These are phyloP conservation scores for Agrocybe chaxingu DNA, from an alignment of 768 basidiomycete species.

Conservation along the genomic window DNA sequence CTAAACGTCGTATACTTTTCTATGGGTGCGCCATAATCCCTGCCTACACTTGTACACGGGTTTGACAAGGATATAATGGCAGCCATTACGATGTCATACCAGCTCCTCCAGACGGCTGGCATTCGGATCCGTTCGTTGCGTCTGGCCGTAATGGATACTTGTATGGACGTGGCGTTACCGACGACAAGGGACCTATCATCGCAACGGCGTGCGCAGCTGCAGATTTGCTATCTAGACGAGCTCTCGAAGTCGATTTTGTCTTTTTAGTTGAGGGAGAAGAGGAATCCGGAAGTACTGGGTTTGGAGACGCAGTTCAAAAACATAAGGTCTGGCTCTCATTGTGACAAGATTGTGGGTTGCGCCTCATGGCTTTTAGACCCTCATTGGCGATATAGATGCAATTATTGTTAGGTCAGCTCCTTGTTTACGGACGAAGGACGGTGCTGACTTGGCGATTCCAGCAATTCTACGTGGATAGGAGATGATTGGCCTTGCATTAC, in stretches of 20 bases:
- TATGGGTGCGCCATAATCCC: constrained; percentile 62
- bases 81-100: constrained; percentile 98
- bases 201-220: constrained; percentile 90
- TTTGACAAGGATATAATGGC: constrained; percentile 1
- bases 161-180: constrained; percentile 88
- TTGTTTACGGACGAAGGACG: background rate
- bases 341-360: background rate
- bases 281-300: constrained; percentile 89
- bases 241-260: constrained; percentile 82
- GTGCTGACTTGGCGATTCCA: constrained; percentile 21
- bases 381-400: constrained; percentile 84
- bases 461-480: constrained; percentile 97
- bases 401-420: constrained; percentile 74
- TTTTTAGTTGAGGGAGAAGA: constrained; percentile 96
- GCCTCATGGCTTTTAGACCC: constrained; percentile 42
- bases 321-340: constrained; percentile 55
- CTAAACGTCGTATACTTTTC: constrained; percentile 77
- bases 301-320: constrained; percentile 68
- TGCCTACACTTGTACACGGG: background rate
- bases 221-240: constrained; percentile 65
- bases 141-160: constrained; percentile 85
- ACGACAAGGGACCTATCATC: constrained; percentile 95
- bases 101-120: constrained; percentile 73
- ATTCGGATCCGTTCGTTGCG: constrained; percentile 78
- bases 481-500: constrained; percentile 92